These are phyloP conservation scores for Talaromyces proteolyticus DNA, from an alignment of 495 filamentous ascomycete genomes.

Conservation along the genomic window DNA sequence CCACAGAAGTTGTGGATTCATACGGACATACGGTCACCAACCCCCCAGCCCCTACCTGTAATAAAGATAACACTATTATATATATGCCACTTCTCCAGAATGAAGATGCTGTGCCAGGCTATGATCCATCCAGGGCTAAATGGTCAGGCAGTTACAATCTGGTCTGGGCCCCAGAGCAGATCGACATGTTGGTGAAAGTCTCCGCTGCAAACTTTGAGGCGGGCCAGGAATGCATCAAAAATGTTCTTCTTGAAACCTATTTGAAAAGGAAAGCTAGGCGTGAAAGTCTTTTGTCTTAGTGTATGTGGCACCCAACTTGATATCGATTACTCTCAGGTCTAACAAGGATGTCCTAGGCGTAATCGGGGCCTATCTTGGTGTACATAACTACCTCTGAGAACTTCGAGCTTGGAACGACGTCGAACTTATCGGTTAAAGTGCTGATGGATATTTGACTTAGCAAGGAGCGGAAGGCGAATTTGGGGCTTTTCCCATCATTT, in stretches of 20 bases:
- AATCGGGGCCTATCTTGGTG: too few relatives aligned
- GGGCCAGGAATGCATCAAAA: slow-evolving; percentile 1
- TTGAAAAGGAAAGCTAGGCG: slow-evolving; percentile 2
- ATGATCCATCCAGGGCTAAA: slow-evolving; percentile 3
- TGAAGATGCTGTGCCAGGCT: slow-evolving; percentile 3
- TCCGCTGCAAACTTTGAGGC: slow-evolving; percentile 2
- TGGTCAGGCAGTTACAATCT: slow-evolving; percentile 8
- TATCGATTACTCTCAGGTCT: too few relatives aligned
- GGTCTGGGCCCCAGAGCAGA: slow-evolving; percentile 5
- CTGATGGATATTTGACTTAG: too few relatives aligned
- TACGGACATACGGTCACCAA: slow-evolving; percentile 6
- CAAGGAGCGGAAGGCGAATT: too few relatives aligned
- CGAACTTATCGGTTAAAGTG: too few relatives aligned
- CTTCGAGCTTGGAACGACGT: too few relatives aligned
- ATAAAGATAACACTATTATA: slow-evolving; percentile 5
- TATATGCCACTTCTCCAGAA: slow-evolving; percentile 6
- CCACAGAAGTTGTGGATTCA: slow-evolving; percentile 1
- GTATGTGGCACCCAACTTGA: too few relatives aligned
- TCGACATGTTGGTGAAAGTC: slow-evolving; percentile 2
- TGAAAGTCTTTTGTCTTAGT: too few relatives aligned
- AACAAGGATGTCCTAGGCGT: too few relatives aligned
- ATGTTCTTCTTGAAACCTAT: slow-evolving; percentile 1
- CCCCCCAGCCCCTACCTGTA: slow-evolving; percentile 2
- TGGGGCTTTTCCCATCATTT: too few relatives aligned
- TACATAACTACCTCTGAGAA: too few relatives aligned